phyloP scores from a whole-genome alignment of 1,284 basidiomycete genomes.

The Austroboletus novae-zelandiae region DNA sequence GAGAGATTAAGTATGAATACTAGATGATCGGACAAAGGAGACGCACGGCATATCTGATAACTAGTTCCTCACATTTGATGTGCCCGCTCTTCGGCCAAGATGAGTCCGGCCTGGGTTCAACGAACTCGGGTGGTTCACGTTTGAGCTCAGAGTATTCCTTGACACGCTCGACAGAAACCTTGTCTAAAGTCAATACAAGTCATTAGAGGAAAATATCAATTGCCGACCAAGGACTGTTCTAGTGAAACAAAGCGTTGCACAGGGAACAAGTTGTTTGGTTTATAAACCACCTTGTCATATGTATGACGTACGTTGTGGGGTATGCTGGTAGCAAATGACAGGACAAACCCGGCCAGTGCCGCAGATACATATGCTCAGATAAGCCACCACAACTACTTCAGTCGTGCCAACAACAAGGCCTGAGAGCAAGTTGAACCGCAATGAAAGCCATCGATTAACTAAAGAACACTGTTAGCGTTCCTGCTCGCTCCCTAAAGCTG shows the following conservation, averaged over 20 bases:
- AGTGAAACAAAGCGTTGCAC: conserved; percentile 77
- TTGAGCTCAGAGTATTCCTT: conserved; percentile 85
- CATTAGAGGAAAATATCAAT: background rate
- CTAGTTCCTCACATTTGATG: conserved; percentile 78
- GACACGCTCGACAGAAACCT: conserved; percentile 89
- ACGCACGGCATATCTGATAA: conserved; percentile 84
- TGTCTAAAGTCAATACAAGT: conserved; percentile 8
- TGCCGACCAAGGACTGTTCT: conserved; percentile 84
- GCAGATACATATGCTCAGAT: conserved; percentile 60
- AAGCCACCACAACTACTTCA: conserved; percentile 65
- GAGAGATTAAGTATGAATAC: background rate
- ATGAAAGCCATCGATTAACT: conserved; percentile 81
- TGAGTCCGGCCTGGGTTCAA: conserved; percentile 81
- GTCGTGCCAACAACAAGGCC: conserved; percentile 71
- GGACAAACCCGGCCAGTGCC: conserved; percentile 78
- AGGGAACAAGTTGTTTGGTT: conserved; percentile 26
- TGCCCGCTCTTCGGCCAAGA: conserved; percentile 80
- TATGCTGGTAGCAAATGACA: conserved; percentile 79
- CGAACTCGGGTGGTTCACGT: conserved; percentile 75
- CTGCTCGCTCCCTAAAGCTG: background rate
- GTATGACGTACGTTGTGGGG: conserved; percentile 61
- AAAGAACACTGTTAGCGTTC: conserved; percentile 7
- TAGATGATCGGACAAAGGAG: background rate
- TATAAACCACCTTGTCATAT: background rate
- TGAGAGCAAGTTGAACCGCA: conserved; percentile 82